phyloP scores from a whole-genome alignment of 2,329 filamentous ascomycete species.

The Microsporum canis region DNA sequence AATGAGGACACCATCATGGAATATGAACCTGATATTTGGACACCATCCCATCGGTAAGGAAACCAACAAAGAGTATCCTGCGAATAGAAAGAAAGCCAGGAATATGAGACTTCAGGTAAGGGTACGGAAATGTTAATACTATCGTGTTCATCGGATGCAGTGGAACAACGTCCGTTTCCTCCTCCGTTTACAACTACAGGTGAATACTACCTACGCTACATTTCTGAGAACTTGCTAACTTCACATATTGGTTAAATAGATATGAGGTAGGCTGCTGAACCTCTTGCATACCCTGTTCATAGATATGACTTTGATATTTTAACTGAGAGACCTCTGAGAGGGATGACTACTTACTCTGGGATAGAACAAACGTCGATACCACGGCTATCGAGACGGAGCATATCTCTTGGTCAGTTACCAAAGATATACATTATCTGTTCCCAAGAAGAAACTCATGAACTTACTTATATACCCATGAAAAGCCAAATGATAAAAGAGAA shows the following conservation, averaged over 20 bases:
- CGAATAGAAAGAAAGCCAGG: no score
- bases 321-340: neutral
- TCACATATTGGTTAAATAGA: neutral
- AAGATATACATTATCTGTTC: neutral
- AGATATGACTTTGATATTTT: neutral
- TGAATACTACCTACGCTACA: neutral
- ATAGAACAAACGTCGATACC: slow-evolving; percentile 13
- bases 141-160: neutral
- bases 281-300: neutral
- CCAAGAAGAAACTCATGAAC: neutral
- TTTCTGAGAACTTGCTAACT: neutral
- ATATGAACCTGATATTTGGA: neutral
- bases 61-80: neutral
- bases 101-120: neutral
- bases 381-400: slow-evolving; percentile 11
- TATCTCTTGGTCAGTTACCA: slow-evolving; percentile 11
- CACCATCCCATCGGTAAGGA: neutral
- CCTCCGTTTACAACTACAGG: slow-evolving; percentile 11
- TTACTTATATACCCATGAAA: neutral
- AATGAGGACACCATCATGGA: neutral
- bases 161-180: slow-evolving; percentile 10
- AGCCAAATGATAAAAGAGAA: slow-evolving; percentile 15
- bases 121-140: neutral
- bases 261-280: neutral
- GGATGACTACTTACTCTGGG: neutral